Conservation (phyloP, 1,284 basidiomycete genomes). For the Apiotrichum veenhuisii region DNA sequence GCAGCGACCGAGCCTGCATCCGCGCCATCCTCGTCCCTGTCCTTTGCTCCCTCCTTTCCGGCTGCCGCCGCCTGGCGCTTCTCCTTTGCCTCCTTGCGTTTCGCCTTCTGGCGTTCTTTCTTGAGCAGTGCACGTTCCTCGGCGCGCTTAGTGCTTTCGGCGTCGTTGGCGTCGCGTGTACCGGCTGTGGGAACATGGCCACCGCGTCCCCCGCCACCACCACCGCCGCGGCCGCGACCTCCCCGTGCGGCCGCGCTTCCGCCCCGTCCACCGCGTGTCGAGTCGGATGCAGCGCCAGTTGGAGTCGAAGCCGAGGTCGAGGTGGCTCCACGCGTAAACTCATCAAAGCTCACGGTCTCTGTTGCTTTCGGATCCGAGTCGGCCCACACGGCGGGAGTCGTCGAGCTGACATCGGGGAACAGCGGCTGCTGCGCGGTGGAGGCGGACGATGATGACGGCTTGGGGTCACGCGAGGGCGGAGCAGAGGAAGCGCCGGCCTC, state of each 20-base stretch:
- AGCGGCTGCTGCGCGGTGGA: conserved; percentile 7
- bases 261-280: background rate
- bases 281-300: background rate
- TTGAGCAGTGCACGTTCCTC: conserved; percentile 28
- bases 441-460: background rate
- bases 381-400: conserved; percentile 33
- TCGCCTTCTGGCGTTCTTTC: conserved; percentile 37
- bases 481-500: background rate
- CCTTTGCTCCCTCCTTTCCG: background rate
- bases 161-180: conserved; percentile 1
- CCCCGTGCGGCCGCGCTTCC: conserved; percentile 3
- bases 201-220: too few relatives aligned
- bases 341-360: conserved; percentile 27
- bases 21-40: conserved; percentile 4
- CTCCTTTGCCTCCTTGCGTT: conserved; percentile 30
- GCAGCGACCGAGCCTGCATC: background rate
- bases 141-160: conserved; percentile 25
- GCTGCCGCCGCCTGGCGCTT: conserved; percentile 14
- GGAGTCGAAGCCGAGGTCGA: background rate
- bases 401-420: conserved; percentile 27
- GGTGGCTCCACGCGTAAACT: conserved; percentile 20
- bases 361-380: conserved; percentile 16
- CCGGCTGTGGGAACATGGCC: background rate
- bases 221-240: background rate
- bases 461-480: background rate